Evolutionary conservation across 2,329 filamentous ascomycete species (phyloP), one percentile per base, ranked within the genome.

Genomic region (Neopestalotiopsis rosae): DNA sequence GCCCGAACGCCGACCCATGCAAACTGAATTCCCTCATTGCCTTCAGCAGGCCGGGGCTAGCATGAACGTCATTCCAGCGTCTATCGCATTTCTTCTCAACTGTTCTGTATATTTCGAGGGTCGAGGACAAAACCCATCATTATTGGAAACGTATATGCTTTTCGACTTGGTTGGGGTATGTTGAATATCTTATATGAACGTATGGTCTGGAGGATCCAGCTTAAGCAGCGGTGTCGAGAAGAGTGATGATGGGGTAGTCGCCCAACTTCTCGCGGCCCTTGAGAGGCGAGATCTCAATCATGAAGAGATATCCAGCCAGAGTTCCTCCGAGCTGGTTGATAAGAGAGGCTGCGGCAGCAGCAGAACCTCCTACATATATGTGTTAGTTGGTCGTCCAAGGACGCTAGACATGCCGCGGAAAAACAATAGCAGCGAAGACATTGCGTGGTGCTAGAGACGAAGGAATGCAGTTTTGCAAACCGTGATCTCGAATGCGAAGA

Each of bases 241-340:
- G 89, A 58, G 95, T 97, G 79, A 92, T 89, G 66, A 95, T 91
- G 12, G 94, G 94, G 62, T 83, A 81, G 68, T 91, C 91, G 74
- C 91, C 90, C 74, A 99, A 92, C 88, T 97, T 96, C 72, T 94
- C 92, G 75, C 94, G 90, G 74, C 96, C 96, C 79, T 97, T 94
- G 74, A 99, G 90, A 83, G 96, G 95, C 76, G 94, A 92, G 72
- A 99, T 92, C 82, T 98, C 95, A 80, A 98, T 92, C 77, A 99
- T 93, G 86, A 99, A 99, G 72, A 98, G 85, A 83, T 93, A 98
- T 75, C 94, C 95, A 69, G 97, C 83, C 61, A 98, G 86, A n/a
- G 89, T 86, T 73, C 95, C 96, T 74, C 94, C 94, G 73, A 97
- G 89, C 82, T 97, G 90, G 80, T 91, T 87, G 75, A 98, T 93